phyloP scores from a whole-genome alignment of 768 basidiomycete genomes.

The Glaciozyma antarctica region DNA sequence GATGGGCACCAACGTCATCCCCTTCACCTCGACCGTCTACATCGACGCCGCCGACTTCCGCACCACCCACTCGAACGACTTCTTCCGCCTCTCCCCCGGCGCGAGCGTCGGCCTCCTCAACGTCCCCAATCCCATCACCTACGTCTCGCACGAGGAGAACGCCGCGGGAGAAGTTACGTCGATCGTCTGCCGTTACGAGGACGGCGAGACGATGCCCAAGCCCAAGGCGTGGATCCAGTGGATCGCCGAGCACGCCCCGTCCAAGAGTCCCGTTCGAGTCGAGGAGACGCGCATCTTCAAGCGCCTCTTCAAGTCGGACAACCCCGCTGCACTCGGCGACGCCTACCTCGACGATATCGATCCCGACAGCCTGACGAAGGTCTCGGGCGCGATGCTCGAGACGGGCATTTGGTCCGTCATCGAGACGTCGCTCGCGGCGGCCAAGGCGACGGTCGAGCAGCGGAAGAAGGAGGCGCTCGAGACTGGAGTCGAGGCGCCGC shows the following conservation, averaged over 20 bases:
- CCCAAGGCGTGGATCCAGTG: slow-evolving; percentile 94
- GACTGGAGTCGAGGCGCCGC: slow-evolving; percentile 43
- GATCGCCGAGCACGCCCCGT: slow-evolving; percentile 74
- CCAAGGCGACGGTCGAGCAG: slow-evolving; percentile 49
- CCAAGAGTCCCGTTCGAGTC: slow-evolving; percentile 70
- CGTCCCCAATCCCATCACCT: slow-evolving; percentile 82
- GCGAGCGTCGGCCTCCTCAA: slow-evolving; percentile 96
- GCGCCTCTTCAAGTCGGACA: slow-evolving; percentile 86
- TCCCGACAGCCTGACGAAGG: slow-evolving; percentile 66
- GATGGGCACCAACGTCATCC: slow-evolving; percentile 68
- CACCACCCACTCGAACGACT: slow-evolving; percentile 75
- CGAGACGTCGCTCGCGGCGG: slow-evolving; percentile 55
- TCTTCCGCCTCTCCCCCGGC: slow-evolving; percentile 93
- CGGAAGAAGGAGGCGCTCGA: slow-evolving; percentile 55
- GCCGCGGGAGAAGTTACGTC: slow-evolving; percentile 64
- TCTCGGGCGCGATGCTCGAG: slow-evolving; percentile 75
- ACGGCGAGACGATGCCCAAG: slow-evolving; percentile 52
- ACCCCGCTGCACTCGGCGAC: slow-evolving; percentile 53
- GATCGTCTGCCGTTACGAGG: slow-evolving; percentile 68
- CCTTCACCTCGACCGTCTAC: slow-evolving; percentile 79
- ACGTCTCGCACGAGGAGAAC: slow-evolving; percentile 76
- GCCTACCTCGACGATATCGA: slow-evolving; percentile 78
- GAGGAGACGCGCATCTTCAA: slow-evolving; percentile 89
- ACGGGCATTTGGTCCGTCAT: slow-evolving; percentile 79
- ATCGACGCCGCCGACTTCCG: slow-evolving; percentile 93